A percentile compares a stretch with the other conserved stretches of the same genome.
Evolutionary conservation across 306 rosid genomes (phyloP).

Genomic region (Pachyrhizus erosus): DNA sequence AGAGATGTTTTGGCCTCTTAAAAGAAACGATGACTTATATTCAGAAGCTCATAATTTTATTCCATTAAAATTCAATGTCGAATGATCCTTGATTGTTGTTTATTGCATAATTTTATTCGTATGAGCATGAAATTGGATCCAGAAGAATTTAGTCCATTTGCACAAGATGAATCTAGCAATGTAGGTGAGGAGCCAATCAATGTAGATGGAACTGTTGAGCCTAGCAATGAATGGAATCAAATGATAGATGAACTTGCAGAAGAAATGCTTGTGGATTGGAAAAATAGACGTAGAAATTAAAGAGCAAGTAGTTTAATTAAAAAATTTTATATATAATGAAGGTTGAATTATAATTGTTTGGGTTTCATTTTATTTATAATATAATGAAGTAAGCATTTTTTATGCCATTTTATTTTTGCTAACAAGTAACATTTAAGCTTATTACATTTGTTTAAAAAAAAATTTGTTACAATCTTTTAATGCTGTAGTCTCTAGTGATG

Average conservation of each 20-base stretch:
- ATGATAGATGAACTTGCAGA: too few species aligned
- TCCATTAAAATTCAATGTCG: background rate
- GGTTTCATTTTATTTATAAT: too few species aligned
- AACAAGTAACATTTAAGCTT: too few species aligned
- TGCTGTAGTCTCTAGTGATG: too few species aligned
- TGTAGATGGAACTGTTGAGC: background rate
- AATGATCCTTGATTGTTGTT: background rate
- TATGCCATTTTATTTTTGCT: too few species aligned
- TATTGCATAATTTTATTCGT: background rate
- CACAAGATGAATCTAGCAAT: background rate
- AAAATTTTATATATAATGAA: too few species aligned
- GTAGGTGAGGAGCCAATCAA: background rate
- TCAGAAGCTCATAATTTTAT: background rate
- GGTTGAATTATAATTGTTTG: too few species aligned
- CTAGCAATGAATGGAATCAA: background rate
- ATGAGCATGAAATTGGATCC: background rate
- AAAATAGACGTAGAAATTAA: too few species aligned
- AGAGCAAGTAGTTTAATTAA: background rate
- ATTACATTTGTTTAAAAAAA: too few species aligned
- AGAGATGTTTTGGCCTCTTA: background rate
- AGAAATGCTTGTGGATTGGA: background rate
- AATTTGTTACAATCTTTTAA: too few species aligned
- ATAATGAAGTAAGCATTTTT: too few species aligned
- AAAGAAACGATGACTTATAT: background rate
- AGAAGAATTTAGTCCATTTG: background rate